Base-by-base conservation (phyloP, 2,329 filamentous ascomycete species). In the Penicillium sp. region DNA sequence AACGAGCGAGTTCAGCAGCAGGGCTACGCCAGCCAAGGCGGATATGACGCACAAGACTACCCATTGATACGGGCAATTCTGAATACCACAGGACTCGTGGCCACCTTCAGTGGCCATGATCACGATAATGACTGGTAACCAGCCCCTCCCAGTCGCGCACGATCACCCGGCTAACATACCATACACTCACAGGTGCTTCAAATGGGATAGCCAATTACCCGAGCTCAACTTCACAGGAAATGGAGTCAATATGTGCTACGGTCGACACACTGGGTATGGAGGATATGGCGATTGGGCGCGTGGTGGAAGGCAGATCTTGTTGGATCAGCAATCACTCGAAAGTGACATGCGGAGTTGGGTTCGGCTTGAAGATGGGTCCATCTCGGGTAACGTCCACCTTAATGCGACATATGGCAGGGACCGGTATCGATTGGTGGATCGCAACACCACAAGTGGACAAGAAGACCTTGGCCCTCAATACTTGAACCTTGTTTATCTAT, bases 241-340 rank as follows among this genome's bases (percentile, higher is more conserved):
- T 52, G 78, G 78, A 1, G 48, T 77, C 5, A 66, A 72, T 41
- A 54, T 81, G 60, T 88, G 87, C 63, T 84, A 83, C 59, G 84
- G 85, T 5, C 83, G 88, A 59, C 86, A 87, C 60, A 81, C 84
- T 0, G 87, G 88, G 0, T 89, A 89, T 51, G 88, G 87, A 0
- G 87, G 88, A 0, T 90, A 90, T 60, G 84, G 86, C 0, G 76
- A 77, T 43, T 88, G 83, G 82, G 79, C 81, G 9, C 80, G 87
- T 0, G 87, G 87, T 1, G 78, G 79, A 4, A 75, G 85, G 1
- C 81, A 87, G 60, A 71, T 88, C 11, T 60, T 77, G 2, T 59
- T 87, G 1, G 71, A 77, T 2, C 73, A 81, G 39, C 65, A 72
- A 1, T 68, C 68, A 21, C 63, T 83, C 14, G 62, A 63, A 58